Evolutionary conservation across 2,329 filamentous ascomycete genomes (phyloP), one percentile per base, ranked within the genome.

Genomic region (Colletotrichum sublineola): DNA sequence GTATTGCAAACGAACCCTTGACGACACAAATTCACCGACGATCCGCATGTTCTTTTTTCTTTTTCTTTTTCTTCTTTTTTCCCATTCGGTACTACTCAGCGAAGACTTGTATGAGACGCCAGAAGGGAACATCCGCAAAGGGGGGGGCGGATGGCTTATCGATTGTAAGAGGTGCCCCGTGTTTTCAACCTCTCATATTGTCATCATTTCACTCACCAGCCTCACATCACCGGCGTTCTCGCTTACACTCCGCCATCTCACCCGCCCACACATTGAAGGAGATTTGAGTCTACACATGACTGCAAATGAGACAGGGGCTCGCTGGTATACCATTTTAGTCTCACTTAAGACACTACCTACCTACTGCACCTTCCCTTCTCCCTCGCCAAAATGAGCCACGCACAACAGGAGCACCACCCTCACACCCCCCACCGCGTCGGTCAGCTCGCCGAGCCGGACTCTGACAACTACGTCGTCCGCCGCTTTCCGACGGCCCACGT

Each of bases 391-490:
- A 53, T 63, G 61, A 52, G 36, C n/a, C n/a, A 24, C 33, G 18
- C 24, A 14, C 61, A 52, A 14, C 55, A 57, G 14, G 31, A 42
- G 56, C 56, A 58, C n/a, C 46, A 63, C n/a, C 61, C 61, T 5
- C 46, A 63, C 33, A 33, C 33, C 46, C 46, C 40, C 33, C 61
- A 63, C 36, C 46, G 33, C 24, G 20, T 63, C 61, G 61, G 61
- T 14, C 61, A 52, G 44, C 61, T 63, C 48, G 24, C 53, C 36
- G 61, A 63, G 61, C 36, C 61, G 6, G 33, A 63, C 33, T 53
- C 61, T 1, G 61, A 63, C 33, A 46, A 46, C 61, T 63, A 63
- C n/a, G 46, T 53, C n/a, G 61, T 63, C 61, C 48, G 44, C 61
- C 61, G 61, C 61, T 63, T 63, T n/a, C 61, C 61, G 44, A 50